phyloP scores from a whole-genome alignment of 2,329 filamentous ascomycete genomes.

The Apiospora kogelbergensis region DNA sequence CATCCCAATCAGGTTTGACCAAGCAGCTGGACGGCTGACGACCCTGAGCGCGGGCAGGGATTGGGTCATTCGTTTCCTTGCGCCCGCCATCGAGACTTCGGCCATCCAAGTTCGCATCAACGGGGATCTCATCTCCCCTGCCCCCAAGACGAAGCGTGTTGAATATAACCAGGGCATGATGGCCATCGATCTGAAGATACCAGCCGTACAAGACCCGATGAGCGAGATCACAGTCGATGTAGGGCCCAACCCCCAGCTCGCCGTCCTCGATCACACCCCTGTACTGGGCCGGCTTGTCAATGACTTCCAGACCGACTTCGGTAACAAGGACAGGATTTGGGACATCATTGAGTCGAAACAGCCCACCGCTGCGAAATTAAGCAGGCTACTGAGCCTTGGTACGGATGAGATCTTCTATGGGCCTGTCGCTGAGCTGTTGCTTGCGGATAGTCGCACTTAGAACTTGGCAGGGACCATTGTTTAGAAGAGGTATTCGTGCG shows the following conservation, averaged over 20 bases:
- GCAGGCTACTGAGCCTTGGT: not conserved
- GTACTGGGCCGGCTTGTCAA: not conserved
- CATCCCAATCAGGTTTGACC: not conserved
- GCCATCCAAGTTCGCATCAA: not conserved
- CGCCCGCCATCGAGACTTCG: not conserved
- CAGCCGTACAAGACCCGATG: not conserved
- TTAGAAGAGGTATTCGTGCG: no score
- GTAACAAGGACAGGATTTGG: not conserved
- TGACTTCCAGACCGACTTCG: not conserved
- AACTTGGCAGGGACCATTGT: not conserved
- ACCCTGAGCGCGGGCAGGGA: not conserved
- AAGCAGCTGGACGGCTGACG: not conserved
- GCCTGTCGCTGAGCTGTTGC: not conserved
- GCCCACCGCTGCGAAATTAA: not conserved
- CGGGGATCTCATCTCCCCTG: not conserved
- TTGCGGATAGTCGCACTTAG: not conserved
- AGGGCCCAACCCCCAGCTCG: not conserved
- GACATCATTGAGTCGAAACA: not conserved
- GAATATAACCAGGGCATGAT: no score
- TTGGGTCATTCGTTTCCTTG: not conserved
- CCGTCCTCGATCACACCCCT: not conserved
- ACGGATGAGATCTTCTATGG: not conserved
- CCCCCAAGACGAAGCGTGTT: no score
- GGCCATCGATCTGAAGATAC: not conserved
- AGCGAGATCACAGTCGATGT: not conserved